These are phyloP conservation scores for Selaginella tamariscina DNA, from an alignment of 75 land plant genomes.

Conservation along the genomic window DNA sequence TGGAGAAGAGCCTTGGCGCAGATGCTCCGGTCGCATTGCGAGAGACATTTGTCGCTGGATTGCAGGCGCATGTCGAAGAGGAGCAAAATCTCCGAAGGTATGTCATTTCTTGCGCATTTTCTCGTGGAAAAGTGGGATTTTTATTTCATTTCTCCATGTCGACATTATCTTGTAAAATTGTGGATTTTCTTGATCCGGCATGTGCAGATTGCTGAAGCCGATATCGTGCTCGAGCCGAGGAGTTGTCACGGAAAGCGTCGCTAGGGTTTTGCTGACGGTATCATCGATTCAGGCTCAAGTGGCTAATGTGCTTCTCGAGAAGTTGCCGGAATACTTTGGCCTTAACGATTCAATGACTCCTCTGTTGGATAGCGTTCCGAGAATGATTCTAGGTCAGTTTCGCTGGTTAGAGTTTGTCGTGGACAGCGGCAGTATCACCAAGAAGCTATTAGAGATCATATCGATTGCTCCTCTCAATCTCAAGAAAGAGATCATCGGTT, in stretches of 20 bases:
- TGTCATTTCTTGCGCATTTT: too few relatives aligned
- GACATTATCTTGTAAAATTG: too few relatives aligned
- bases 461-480: conserved; percentile 52
- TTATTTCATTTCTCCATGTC: too few relatives aligned
- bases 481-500: conserved; percentile 80
- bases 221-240: conserved; percentile 2
- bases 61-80: too few relatives aligned
- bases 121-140: too few relatives aligned
- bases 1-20: too few relatives aligned
- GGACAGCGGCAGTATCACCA: conserved; percentile 40
- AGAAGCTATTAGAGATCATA: conserved; percentile 63
- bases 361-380: conserved; percentile 49
- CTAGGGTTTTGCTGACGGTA: conserved; percentile 48
- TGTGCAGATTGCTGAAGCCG: conserved; percentile 21
- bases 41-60: too few relatives aligned
- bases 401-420: conserved; percentile 86
- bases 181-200: too few relatives aligned
- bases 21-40: too few relatives aligned
- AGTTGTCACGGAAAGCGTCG: conserved; percentile 38
- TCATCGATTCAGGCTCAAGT: conserved; percentile 52
- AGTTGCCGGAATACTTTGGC: conserved; percentile 59
- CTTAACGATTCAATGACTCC: conserved; percentile 12
- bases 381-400: conserved; percentile 75
- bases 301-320: conserved; percentile 56
- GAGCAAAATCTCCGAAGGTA: too few relatives aligned